These are phyloP conservation scores for Syncephalastrum sp. DNA, from an alignment of 371 early-diverging fungal species.

Conservation along the genomic window DNA sequence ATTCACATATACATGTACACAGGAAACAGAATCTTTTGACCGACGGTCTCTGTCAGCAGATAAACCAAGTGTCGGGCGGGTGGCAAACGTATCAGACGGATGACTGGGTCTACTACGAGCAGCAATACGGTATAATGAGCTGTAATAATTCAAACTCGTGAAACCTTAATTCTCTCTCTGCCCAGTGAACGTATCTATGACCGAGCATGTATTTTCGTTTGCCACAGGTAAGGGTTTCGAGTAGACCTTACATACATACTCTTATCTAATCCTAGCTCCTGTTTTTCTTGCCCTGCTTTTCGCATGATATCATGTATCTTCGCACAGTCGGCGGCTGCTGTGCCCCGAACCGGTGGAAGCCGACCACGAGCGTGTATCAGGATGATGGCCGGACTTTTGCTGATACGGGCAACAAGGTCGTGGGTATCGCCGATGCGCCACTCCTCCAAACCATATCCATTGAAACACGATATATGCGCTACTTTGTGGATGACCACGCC, in stretches of 20 bases:
- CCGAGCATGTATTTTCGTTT: constrained; percentile 19
- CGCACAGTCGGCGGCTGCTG: constrained; percentile 43
- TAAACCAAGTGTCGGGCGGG: constrained; percentile 24
- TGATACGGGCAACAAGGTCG: constrained; percentile 31
- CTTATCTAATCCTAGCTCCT: too few relatives aligned
- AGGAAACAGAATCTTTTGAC: constrained; percentile 42
- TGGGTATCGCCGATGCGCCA: constrained; percentile 34
- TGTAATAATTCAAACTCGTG: not conserved
- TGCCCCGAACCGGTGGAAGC: constrained; percentile 39
- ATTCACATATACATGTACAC: not conserved
- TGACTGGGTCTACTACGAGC: constrained; percentile 49
- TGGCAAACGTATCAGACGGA: constrained; percentile 35
- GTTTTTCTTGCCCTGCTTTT: not conserved
- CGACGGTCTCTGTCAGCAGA: constrained; percentile 30
- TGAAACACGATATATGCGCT: constrained; percentile 40
- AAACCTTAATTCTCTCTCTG: not conserved
- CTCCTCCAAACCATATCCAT: constrained; percentile 35
- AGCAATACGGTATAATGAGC: constrained; percentile 32
- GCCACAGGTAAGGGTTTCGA: constrained; percentile 25
- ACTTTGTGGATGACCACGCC: constrained; percentile 45
- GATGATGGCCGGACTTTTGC: constrained; percentile 35
- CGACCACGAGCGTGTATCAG: constrained; percentile 30
- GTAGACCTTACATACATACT: not conserved
- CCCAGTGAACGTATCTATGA: constrained; percentile 37
- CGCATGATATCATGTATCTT: constrained; percentile 1